Evolutionary conservation across 2,329 filamentous ascomycete species (phyloP).

Genomic region (Hortaea werneckii): DNA sequence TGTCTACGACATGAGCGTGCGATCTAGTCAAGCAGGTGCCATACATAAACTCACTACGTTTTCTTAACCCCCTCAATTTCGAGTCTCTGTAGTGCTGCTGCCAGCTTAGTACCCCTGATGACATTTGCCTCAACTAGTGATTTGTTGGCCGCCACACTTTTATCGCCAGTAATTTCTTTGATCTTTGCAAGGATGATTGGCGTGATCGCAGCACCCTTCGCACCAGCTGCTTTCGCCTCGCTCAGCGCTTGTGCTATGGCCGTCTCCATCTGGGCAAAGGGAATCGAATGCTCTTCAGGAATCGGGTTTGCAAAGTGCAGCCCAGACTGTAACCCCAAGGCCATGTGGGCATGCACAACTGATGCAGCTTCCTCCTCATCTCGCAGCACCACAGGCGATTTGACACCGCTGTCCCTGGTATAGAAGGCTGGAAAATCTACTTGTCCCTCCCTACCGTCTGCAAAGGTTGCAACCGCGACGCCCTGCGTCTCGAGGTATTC

Average conservation of each 20-base stretch:
- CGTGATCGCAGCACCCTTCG: constrained; percentile 67
- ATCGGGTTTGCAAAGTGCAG: constrained; percentile 86
- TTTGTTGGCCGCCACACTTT: constrained; percentile 64
- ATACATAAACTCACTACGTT: neutral
- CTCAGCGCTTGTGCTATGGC: constrained; percentile 59
- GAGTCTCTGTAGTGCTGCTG: constrained; percentile 50
- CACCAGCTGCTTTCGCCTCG: constrained; percentile 55
- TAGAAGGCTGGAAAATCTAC: constrained; percentile 92
- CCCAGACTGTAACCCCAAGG: constrained; percentile 63
- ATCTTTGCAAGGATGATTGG: constrained; percentile 74
- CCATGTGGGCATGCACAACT: constrained; percentile 73
- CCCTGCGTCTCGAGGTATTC: constrained; percentile 68
- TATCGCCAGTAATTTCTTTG: constrained; percentile 63
- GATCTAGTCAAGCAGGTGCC: neutral
- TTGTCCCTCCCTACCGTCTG: constrained; percentile 54
- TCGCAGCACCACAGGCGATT: constrained; percentile 64
- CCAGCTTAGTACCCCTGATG: constrained; percentile 52
- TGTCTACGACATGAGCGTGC: constrained; percentile 6
- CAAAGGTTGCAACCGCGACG: constrained; percentile 79
- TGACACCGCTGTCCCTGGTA: constrained; percentile 73
- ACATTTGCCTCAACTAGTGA: constrained; percentile 60
- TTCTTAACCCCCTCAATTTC: constrained; percentile 27
- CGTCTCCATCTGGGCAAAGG: constrained; percentile 58
- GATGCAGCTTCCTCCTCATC: constrained; percentile 75
- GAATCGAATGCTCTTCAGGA: constrained; percentile 58